Percentiles rank a stretch among this genome's conserved stretches.
Evolutionary conservation across 371 early-diverging fungal genomes (phyloP).

Genomic region (Mucor circinelloides): DNA sequence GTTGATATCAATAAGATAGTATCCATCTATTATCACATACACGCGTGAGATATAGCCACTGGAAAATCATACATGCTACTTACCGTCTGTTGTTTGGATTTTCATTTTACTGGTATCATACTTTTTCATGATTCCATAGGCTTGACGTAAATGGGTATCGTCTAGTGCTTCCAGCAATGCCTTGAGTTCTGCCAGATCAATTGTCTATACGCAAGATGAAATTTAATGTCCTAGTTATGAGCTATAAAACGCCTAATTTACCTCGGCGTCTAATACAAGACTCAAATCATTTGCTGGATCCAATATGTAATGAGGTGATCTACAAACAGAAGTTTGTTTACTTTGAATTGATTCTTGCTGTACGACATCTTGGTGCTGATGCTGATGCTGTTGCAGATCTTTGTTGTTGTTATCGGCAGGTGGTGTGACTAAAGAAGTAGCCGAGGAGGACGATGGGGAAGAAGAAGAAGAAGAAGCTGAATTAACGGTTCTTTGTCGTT

Average conservation of each 20-base stretch:
- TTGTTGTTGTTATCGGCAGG: background rate
- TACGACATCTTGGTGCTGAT: background rate
- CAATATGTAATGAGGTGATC: background rate
- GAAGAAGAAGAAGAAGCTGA: background rate
- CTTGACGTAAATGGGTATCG: background rate
- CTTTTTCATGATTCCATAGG: background rate
- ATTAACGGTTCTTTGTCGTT: background rate
- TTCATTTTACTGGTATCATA: background rate
- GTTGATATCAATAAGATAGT: background rate
- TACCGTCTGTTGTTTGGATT: conserved; percentile 2
- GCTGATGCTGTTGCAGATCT: background rate
- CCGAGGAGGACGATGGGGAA: background rate
- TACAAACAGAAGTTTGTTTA: background rate
- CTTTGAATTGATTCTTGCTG: background rate
- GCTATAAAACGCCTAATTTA: background rate
- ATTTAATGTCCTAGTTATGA: background rate
- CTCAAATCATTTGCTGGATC: background rate
- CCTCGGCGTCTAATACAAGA: background rate
- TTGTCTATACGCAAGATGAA: background rate
- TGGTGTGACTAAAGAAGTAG: background rate
- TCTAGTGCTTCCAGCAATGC: background rate
- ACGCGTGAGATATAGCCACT: background rate
- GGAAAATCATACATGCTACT: background rate
- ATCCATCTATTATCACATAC: background rate
- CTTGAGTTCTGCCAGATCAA: background rate